phyloP scores from a whole-genome alignment of 495 filamentous ascomycete species.

The Halenospora varia region DNA sequence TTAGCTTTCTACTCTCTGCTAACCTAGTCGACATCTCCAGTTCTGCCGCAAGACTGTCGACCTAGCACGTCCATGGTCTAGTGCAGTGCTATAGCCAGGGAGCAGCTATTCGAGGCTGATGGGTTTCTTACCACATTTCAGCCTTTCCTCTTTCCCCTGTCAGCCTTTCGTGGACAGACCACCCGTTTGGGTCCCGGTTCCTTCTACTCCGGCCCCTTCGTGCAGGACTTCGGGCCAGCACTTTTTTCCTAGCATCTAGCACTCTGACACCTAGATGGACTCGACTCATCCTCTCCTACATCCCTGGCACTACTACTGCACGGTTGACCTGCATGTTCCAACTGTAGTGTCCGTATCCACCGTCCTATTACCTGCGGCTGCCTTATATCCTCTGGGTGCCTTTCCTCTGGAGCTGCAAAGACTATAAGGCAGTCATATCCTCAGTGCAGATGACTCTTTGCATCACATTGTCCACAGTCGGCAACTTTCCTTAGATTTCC shows the following conservation, averaged over 20 bases:
- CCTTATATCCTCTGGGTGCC: slow-evolving; percentile 16
- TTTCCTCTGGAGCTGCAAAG: slow-evolving; percentile 12
- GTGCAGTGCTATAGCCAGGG: background rate
- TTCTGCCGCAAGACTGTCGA: background rate
- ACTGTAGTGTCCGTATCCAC: slow-evolving; percentile 16
- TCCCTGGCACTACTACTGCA: slow-evolving; percentile 15
- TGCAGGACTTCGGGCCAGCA: slow-evolving; percentile 17
- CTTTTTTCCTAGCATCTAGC: slow-evolving; percentile 1
- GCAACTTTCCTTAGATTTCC: slow-evolving; percentile 18
- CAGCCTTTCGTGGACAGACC: slow-evolving; percentile 14
- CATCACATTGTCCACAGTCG: slow-evolving; percentile 9
- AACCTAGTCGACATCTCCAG: slow-evolving; percentile 2
- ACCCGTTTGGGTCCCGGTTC: slow-evolving; percentile 12
- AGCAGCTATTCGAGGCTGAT: slow-evolving; percentile 21
- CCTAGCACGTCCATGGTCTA: background rate
- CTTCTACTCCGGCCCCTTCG: background rate
- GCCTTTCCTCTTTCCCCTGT: slow-evolving; percentile 6
- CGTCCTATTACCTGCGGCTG: slow-evolving; percentile 12
- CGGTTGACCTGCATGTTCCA: slow-evolving; percentile 21
- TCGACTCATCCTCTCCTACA: slow-evolving; percentile 14
- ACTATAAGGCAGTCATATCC: slow-evolving; percentile 28
- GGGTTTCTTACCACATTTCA: slow-evolving; percentile 24
- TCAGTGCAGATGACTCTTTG: slow-evolving; percentile 25
- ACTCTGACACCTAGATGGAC: slow-evolving; percentile 13
- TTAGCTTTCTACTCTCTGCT: slow-evolving; percentile 10